Evolutionary conservation across 2,329 filamentous ascomycete species (phyloP), one percentile per base, ranked within the genome.

Genomic region (Diaporthe eres): DNA sequence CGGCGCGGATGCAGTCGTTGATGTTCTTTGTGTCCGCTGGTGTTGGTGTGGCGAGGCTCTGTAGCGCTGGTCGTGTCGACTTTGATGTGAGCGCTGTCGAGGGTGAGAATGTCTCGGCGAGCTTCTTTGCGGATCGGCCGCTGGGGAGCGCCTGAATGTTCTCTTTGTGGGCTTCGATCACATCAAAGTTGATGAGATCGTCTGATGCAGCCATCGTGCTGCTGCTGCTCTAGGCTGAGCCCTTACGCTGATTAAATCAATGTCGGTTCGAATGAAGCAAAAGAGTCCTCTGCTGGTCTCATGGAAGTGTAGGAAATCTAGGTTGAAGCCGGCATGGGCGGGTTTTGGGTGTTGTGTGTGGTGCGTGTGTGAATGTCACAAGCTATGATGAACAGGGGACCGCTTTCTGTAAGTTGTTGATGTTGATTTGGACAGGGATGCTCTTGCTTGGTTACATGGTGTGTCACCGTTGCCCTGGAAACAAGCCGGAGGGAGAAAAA

Each of bases 161-260:
- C 86, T 99, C 97, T 86, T 99, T 99, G 81, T 98, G 96, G 63
- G 91, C 92, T 86, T 99, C 97, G 85, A 99, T 98, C 78, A 98
- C 91, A 81, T 98, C 94, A 86, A 99, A 98, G 86, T 92, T 87
- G 82, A 93, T 91, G 53, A 91, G 84, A 79, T 93, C 90, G 76
- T 85, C 85, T 77, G 86, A 84, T 51, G 80, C 79, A 78, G 87
- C 86, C 86, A 92, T 91, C 80, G 81, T 86, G 79, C 47, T 71
- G 70, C 47, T 63, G 74, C 71, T 71, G 79, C 78, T 75, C 70
- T 65, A 25, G 58, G 60, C 68, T 57, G 71, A 75, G 65, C 74
- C 10, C 31, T 34, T 71, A 67, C 74, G 74, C 76, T 77, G 70
- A 60, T 65, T 47, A 53, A 77, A 71, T 67, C 47, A 53, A 74